phyloP scores from a whole-genome alignment of 2,329 filamentous ascomycete species.

The Fusarium nanum region DNA sequence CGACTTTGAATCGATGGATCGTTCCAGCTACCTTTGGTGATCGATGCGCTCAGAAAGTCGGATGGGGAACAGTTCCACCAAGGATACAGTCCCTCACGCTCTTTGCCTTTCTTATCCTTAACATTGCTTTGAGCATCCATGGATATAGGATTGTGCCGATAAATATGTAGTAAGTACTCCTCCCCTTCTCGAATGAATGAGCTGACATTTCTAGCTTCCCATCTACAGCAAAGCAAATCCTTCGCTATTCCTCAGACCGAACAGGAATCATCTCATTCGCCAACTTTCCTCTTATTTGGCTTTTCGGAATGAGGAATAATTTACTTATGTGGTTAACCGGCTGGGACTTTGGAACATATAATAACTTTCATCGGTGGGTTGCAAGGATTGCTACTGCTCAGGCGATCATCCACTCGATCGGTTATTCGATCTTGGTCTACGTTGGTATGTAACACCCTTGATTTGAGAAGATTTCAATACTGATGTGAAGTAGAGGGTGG shows the following conservation, averaged over 20 bases:
- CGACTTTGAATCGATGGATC: conserved; percentile 51
- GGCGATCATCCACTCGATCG: conserved; percentile 71
- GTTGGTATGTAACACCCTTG: conserved; percentile 40
- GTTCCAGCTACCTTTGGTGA: conserved; percentile 59
- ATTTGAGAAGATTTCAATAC: background rate
- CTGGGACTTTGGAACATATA: conserved; percentile 75
- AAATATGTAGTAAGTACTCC: conserved; percentile 59
- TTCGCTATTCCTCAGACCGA: conserved; percentile 70
- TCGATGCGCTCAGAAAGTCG: conserved; percentile 56
- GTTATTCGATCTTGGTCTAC: conserved; percentile 64
- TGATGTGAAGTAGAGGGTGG: conserved; percentile 50
- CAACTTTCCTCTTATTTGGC: conserved; percentile 73
- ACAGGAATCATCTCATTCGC: conserved; percentile 73
- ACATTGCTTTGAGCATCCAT: conserved; percentile 51
- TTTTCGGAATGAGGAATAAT: conserved; percentile 76
- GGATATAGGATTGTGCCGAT: conserved; percentile 54
- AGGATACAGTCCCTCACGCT: conserved; percentile 58
- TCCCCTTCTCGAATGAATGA: too few species aligned
- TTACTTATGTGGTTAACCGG: conserved; percentile 73
- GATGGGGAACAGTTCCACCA: conserved; percentile 59
- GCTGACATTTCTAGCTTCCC: conserved; percentile 49
- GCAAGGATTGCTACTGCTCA: conserved; percentile 71
- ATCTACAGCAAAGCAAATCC: conserved; percentile 49
- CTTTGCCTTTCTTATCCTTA: conserved; percentile 53
- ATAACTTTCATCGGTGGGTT: conserved; percentile 74